A percentile compares a stretch with the other conserved stretches of the same genome.
Evolutionary conservation across 768 basidiomycete genomes (phyloP).

Genomic region (Lactarius pseudohatsudake): DNA sequence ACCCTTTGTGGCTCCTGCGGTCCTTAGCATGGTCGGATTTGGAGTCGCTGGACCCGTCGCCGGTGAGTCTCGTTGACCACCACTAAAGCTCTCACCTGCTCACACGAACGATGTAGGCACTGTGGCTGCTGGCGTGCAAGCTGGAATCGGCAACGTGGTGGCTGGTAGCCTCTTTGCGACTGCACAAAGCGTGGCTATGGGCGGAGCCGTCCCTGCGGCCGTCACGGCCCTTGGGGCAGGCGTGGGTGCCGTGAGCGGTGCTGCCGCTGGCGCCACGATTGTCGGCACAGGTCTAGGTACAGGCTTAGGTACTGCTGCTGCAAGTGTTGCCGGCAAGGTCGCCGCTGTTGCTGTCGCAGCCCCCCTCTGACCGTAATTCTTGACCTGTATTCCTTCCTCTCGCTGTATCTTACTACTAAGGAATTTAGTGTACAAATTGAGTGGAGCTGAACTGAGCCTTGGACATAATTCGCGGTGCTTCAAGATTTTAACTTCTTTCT

Average conservation of each 20-base stretch:
- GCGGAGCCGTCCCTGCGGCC: neutral
- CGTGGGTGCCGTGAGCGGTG: neutral
- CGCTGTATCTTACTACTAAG: too few relatives aligned
- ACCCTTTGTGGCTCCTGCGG: neutral
- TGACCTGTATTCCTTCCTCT: too few relatives aligned
- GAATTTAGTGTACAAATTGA: too few relatives aligned
- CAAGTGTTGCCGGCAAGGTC: too few relatives aligned
- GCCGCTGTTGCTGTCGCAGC: too few relatives aligned
- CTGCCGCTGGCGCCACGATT: neutral
- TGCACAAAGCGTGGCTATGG: constrained; percentile 14
- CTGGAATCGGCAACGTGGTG: constrained; percentile 4
- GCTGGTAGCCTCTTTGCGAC: neutral
- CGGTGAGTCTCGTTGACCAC: neutral
- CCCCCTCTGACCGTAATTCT: too few relatives aligned
- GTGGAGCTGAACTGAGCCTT: too few relatives aligned
- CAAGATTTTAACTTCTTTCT: too few relatives aligned
- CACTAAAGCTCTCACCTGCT: too few relatives aligned
- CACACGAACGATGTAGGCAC: neutral
- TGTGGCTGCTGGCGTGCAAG: constrained; percentile 8
- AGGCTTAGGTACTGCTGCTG: too few relatives aligned
- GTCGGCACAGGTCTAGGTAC: too few relatives aligned
- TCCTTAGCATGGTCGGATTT: neutral
- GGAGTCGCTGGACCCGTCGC: constrained; percentile 15
- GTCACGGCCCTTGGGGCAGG: neutral
- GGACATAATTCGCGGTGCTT: too few relatives aligned